These are phyloP conservation scores for Amauroascus verrucosus DNA, from an alignment of 2,329 filamentous ascomycete species.

Conservation along the genomic window DNA sequence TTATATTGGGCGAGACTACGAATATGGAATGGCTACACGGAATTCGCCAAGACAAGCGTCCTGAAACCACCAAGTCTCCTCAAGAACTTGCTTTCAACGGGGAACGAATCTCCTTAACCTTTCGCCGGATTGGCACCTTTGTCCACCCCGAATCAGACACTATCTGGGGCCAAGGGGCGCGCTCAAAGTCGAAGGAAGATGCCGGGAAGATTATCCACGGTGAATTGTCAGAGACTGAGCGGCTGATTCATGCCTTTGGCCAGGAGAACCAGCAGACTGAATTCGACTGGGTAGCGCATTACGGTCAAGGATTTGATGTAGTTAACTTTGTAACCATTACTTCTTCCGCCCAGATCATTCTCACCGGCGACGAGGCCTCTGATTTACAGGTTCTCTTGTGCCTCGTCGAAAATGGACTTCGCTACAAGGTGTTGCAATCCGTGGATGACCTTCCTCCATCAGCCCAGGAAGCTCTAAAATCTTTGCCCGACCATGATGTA, in stretches of 20 bases:
- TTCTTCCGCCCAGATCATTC: conserved; percentile 22
- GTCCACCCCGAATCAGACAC: conserved; percentile 50
- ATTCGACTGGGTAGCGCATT: conserved; percentile 63
- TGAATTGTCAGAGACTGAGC: conserved; percentile 50
- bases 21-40: conserved; percentile 85
- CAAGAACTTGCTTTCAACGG: conserved; percentile 64
- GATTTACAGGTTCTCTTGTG: conserved; percentile 32
- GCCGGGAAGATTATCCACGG: conserved; percentile 61
- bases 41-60: conserved; percentile 80
- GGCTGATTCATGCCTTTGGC: conserved; percentile 69
- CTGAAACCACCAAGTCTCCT: conserved; percentile 52
- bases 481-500: conserved; percentile 14
- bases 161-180: conserved; percentile 91
- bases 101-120: conserved; percentile 82
- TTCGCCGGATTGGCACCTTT: conserved; percentile 80
- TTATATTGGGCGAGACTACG: conserved; percentile 66
- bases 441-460: not conserved
- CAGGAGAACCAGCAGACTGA: conserved; percentile 64
- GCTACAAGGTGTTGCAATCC: conserved; percentile 22
- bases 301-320: conserved; percentile 77
- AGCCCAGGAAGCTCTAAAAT: conserved; percentile 13
- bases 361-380: conserved; percentile 23
- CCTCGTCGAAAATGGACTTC: conserved; percentile 32
- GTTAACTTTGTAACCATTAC: conserved; percentile 38
- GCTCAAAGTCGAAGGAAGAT: conserved; percentile 50